phyloP scores from a whole-genome alignment of 768 basidiomycete genomes.

The Dentipellis sp. region DNA sequence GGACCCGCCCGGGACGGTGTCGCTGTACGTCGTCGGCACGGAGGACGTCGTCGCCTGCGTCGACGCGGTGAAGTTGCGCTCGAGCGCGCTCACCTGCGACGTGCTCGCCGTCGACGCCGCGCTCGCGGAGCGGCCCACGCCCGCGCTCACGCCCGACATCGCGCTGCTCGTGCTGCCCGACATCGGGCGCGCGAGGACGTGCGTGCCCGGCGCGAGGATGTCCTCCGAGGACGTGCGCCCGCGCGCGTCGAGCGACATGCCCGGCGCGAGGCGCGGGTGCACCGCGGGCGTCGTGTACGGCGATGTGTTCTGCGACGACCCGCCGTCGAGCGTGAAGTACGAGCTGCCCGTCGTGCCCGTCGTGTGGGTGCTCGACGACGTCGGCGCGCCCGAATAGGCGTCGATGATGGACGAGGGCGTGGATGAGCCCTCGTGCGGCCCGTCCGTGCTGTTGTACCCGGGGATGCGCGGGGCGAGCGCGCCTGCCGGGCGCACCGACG shows the following conservation, averaged over 20 bases:
- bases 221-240: constrained; percentile 11
- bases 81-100: constrained; percentile 2
- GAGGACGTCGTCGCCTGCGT: constrained; percentile 9
- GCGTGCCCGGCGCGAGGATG: constrained; percentile 8
- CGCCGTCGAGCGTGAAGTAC: constrained; percentile 1
- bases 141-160: constrained; percentile 8
- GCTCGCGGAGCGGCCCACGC: constrained; percentile 6
- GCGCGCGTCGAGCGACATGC: neutral
- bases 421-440: constrained; percentile 5
- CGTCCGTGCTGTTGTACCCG: constrained; percentile 9
- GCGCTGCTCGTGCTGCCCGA: constrained; percentile 5
- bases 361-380: neutral
- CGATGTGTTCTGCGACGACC: neutral
- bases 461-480: constrained; percentile 21
- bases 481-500: constrained; percentile 19
- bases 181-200: constrained; percentile 9
- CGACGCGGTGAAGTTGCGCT: constrained; percentile 11
- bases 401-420: constrained; percentile 3
- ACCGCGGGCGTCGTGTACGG: neutral
- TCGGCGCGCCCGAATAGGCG: neutral
- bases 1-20: neutral
- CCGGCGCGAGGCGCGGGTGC: neutral
- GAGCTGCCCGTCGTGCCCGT: neutral
- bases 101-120: constrained; percentile 8
- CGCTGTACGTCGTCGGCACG: constrained; percentile 3